These are phyloP conservation scores for Penicillium pulvis DNA, from an alignment of 495 filamentous ascomycete genomes.

Conservation along the genomic window DNA sequence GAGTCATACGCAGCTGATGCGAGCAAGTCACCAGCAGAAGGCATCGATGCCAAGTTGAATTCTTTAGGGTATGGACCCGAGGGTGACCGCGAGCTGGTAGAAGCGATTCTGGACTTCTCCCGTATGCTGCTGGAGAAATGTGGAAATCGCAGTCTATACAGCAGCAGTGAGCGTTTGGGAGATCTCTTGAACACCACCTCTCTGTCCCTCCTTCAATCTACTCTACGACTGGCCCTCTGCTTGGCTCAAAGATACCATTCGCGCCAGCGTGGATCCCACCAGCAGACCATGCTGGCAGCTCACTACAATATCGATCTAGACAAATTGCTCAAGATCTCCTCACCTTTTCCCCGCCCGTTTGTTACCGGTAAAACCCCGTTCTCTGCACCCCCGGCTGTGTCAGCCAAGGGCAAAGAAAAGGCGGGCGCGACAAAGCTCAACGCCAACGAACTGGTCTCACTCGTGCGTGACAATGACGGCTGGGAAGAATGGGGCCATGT, in stretches of 20 bases:
- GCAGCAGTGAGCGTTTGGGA: constrained; percentile 84
- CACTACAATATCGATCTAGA: constrained; percentile 97
- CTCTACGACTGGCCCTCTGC: constrained; percentile 75
- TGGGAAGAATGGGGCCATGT: constrained; percentile 74
- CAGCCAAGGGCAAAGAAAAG: constrained; percentile 76
- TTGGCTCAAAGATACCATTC: constrained; percentile 92
- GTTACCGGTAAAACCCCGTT: constrained; percentile 40
- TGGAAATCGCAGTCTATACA: constrained; percentile 95
- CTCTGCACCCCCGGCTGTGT: constrained; percentile 47
- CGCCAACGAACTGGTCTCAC: constrained; percentile 74
- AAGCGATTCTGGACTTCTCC: constrained; percentile 81
- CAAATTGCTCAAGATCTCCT: constrained; percentile 76
- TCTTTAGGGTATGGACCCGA: constrained; percentile 65
- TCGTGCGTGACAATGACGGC: constrained; percentile 57
- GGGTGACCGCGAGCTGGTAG: constrained; percentile 78
- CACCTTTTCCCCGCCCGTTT: constrained; percentile 75
- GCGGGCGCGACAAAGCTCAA: constrained; percentile 50
- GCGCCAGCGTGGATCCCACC: constrained; percentile 71
- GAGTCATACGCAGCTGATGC: constrained; percentile 51
- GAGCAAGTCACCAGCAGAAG: constrained; percentile 40
- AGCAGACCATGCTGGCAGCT: constrained; percentile 70
- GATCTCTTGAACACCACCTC: constrained; percentile 86
- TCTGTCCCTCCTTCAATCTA: constrained; percentile 69
- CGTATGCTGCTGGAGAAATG: constrained; percentile 87
- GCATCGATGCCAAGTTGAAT: constrained; percentile 56